These are phyloP conservation scores for Wickerhamomyces tratensis DNA, from an alignment of 805 yeast genomes.

Conservation along the genomic window DNA sequence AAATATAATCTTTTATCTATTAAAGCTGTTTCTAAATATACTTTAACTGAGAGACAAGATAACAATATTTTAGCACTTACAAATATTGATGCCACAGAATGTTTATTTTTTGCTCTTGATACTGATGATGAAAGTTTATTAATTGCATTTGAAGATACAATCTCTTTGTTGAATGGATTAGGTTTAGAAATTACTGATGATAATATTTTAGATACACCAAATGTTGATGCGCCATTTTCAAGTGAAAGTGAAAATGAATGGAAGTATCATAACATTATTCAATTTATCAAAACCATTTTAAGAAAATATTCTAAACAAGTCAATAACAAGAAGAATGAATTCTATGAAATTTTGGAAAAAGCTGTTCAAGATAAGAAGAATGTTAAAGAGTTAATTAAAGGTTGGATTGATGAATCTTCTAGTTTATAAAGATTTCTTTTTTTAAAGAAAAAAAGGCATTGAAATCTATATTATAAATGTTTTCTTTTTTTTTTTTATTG, in stretches of 20 bases:
- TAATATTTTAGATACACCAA: slow-evolving; percentile 17
- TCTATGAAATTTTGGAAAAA: slow-evolving; percentile 8
- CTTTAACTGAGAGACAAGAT: slow-evolving; percentile 25
- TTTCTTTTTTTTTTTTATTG: too few species aligned
- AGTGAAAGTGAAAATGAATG: slow-evolving; percentile 27
- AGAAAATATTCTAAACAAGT: slow-evolving; percentile 35
- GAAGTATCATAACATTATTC: slow-evolving; percentile 29
- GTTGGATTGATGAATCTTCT: not conserved
- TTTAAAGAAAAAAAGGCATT: too few species aligned
- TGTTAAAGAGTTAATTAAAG: too few species aligned
- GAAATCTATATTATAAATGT: too few species aligned
- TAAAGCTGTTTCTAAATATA: slow-evolving; percentile 30
- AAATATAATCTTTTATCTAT: slow-evolving; percentile 33
- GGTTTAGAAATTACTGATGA: slow-evolving; percentile 9
- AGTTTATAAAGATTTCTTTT: too few species aligned
- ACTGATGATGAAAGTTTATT: slow-evolving; percentile 15
- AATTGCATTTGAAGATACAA: slow-evolving; percentile 18
- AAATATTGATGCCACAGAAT: slow-evolving; percentile 37
- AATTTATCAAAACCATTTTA: slow-evolving; percentile 27
- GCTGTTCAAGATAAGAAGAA: not conserved
- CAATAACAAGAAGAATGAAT: slow-evolving; percentile 6
- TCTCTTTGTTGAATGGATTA: slow-evolving; percentile 13
- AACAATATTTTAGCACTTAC: slow-evolving; percentile 26
- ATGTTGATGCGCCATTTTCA: slow-evolving; percentile 17
- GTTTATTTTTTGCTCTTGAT: slow-evolving; percentile 26